phyloP scores from a whole-genome alignment of 805 yeast species.

The Saturnispora silvae region DNA sequence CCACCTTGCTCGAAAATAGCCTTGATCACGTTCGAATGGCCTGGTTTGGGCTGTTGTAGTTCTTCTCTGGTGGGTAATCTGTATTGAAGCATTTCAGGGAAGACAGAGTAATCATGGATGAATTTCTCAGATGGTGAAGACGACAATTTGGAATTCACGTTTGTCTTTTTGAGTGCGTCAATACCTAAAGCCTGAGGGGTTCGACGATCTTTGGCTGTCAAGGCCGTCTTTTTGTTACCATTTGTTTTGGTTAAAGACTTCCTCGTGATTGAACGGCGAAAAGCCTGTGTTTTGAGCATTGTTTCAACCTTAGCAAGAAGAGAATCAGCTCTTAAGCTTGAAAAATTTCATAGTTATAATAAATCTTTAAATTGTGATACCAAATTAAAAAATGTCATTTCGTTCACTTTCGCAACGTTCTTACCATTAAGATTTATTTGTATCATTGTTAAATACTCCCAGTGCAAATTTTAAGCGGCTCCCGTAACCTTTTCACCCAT shows the following conservation, averaged over 20 bases:
- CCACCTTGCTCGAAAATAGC: conserved; percentile 27
- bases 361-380: too few species aligned
- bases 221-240: neutral
- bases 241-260: conserved; percentile 9
- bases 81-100: conserved; percentile 23
- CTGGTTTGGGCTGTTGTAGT: conserved; percentile 12
- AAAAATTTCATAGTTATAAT: too few species aligned
- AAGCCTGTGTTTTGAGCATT: conserved; percentile 2
- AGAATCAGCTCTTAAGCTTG: too few species aligned
- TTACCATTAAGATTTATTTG: too few species aligned
- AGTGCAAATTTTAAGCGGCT: too few species aligned
- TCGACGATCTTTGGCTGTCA: conserved; percentile 4
- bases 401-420: too few species aligned
- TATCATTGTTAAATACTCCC: too few species aligned
- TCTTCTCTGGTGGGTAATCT: conserved; percentile 21
- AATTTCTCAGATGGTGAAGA: conserved; percentile 15
- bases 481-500: too few species aligned
- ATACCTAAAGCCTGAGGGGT: conserved; percentile 11
- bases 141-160: conserved; percentile 4
- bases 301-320: too few species aligned
- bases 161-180: conserved; percentile 11
- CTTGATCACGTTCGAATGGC: conserved; percentile 18
- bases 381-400: too few species aligned
- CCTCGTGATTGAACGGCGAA: conserved; percentile 9
- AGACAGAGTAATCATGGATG: conserved; percentile 26